These are phyloP conservation scores for Phytophthora ramorum DNA, from an alignment of 352 stramenopile species.

Conservation along the genomic window DNA sequence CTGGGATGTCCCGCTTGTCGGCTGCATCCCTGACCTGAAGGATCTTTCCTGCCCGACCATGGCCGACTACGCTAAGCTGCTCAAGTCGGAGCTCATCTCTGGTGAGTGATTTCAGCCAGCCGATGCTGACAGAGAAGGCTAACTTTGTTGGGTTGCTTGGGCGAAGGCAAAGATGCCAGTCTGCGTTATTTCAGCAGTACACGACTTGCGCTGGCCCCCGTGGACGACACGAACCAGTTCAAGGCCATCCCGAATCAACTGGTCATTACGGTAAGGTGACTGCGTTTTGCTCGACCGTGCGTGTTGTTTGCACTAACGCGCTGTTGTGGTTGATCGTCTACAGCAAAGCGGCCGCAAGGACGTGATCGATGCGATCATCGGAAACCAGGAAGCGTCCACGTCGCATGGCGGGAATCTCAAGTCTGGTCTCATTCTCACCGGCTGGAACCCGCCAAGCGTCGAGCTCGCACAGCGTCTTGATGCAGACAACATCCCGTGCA, in stretches of 20 bases:
- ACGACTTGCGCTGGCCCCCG: slow-evolving; percentile 78
- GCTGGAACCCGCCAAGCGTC: slow-evolving; percentile 78
- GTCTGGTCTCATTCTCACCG: slow-evolving; percentile 84
- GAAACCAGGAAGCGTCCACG: slow-evolving; percentile 80
- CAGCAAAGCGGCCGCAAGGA: slow-evolving; percentile 84
- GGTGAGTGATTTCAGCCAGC: slow-evolving; percentile 31
- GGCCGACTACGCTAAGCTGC: slow-evolving; percentile 87
- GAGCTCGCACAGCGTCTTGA: slow-evolving; percentile 74
- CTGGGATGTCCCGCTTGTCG: slow-evolving; percentile 90
- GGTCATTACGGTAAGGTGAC: slow-evolving; percentile 74
- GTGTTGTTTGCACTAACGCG: slow-evolving; percentile 3
- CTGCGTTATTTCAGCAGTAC: slow-evolving; percentile 88
- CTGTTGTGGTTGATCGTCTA: slow-evolving; percentile 21
- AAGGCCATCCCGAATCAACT: slow-evolving; percentile 89
- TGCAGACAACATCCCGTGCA: slow-evolving; percentile 87
- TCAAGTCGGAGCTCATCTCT: slow-evolving; percentile 84
- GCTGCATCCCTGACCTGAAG: slow-evolving; percentile 88
- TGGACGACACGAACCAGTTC: slow-evolving; percentile 81
- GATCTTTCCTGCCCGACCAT: slow-evolving; percentile 87
- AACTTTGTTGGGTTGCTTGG: slow-evolving; percentile 3
- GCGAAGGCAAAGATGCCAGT: slow-evolving; percentile 64
- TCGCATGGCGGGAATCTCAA: slow-evolving; percentile 72
- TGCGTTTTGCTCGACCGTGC: background rate
- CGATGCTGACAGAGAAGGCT: slow-evolving; percentile 1
- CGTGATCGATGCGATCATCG: slow-evolving; percentile 88